Conservation (phyloP, 306 rosid genomes). For the Canavalia ensiformis region DNA sequence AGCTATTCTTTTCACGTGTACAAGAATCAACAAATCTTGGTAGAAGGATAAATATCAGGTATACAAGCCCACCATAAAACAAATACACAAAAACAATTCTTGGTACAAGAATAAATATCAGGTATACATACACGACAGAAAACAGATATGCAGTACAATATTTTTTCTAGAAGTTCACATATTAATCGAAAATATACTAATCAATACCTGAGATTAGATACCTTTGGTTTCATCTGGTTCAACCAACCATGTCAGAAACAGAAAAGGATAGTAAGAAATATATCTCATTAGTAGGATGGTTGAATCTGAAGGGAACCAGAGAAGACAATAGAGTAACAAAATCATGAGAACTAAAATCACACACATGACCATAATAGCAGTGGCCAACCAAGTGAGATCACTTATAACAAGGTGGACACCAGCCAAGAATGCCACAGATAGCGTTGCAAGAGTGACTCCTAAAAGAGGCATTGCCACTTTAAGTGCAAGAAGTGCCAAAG, state of each 20-base stretch:
- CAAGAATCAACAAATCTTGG: too few species aligned
- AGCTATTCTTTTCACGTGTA: too few species aligned
- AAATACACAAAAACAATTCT: too few species aligned
- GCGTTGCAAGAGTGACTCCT: conserved; percentile 41
- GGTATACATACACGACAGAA: too few species aligned
- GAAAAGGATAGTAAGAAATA: neutral
- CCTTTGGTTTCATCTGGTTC: neutral
- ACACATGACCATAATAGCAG: neutral
- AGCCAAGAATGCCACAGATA: conserved; percentile 49
- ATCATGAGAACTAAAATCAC: neutral
- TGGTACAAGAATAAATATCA: too few species aligned
- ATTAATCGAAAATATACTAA: too few species aligned
- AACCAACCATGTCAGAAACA: neutral
- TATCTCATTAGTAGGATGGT: neutral
- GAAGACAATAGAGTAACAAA: neutral
- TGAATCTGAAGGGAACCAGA: conserved; percentile 9
- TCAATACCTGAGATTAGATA: neutral
- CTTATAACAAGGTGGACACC: conserved; percentile 41
- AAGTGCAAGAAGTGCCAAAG: neutral
- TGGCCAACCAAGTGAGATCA: conserved; percentile 38
- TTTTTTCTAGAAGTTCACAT: too few species aligned
- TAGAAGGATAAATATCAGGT: too few species aligned
- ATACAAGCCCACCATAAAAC: too few species aligned
- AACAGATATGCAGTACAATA: too few species aligned
- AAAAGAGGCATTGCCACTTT: conserved; percentile 27